Conservation (phyloP, 768 basidiomycete species). For the Suillus plorans region DNA sequence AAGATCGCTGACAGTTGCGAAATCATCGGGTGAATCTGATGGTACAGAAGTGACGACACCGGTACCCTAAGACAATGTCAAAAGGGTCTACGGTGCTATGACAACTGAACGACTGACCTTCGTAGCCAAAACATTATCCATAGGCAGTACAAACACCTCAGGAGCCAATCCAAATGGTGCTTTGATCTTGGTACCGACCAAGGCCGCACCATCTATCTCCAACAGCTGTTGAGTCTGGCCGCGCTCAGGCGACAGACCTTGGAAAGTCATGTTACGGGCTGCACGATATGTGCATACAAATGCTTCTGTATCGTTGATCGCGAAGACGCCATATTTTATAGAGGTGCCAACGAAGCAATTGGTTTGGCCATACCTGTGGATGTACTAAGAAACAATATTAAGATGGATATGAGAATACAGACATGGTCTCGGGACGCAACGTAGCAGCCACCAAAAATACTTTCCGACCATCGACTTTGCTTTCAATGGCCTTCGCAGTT, state of each 20-base stretch:
- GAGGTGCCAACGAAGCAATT: conserved; percentile 93
- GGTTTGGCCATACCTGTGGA: conserved; percentile 89
- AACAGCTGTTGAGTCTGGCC: conserved; percentile 73
- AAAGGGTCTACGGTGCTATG: background rate
- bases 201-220: conserved; percentile 74
- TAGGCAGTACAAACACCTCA: conserved; percentile 95
- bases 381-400: background rate
- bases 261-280: conserved; percentile 97
- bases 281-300: conserved; percentile 88
- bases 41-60: conserved; percentile 98
- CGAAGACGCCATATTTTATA: conserved; percentile 92
- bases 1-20: conserved; percentile 82
- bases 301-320: conserved; percentile 82
- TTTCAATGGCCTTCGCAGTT: conserved; percentile 61
- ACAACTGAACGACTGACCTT: conserved; percentile 55
- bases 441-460: conserved; percentile 96
- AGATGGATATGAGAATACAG: conserved; percentile 24
- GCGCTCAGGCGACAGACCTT: conserved; percentile 73
- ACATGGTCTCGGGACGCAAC: conserved; percentile 96
- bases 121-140: conserved; percentile 96
- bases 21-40: conserved; percentile 98
- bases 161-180: conserved; percentile 82
- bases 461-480: conserved; percentile 73
- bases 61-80: conserved; percentile 63
- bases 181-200: conserved; percentile 87